These are phyloP conservation scores for Fusarium compactum DNA, from an alignment of 2,329 filamentous ascomycete species.

Conservation along the genomic window DNA sequence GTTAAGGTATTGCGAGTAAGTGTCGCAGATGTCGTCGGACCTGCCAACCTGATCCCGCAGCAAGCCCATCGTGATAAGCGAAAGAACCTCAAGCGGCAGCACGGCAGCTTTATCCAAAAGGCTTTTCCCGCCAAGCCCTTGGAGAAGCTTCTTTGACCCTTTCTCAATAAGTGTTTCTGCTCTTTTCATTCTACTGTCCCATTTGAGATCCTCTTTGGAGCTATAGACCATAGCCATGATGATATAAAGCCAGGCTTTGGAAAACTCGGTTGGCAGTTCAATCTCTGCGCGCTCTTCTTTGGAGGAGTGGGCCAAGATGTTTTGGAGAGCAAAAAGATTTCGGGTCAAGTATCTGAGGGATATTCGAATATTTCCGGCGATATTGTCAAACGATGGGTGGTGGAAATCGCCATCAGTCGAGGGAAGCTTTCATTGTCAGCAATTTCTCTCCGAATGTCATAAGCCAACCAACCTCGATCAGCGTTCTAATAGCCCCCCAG, in stretches of 20 bases:
- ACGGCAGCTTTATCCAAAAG: constrained; percentile 55
- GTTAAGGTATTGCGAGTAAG: constrained; percentile 58
- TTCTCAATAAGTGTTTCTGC: constrained; percentile 49
- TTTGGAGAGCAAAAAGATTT: constrained; percentile 48
- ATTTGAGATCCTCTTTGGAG: constrained; percentile 37
- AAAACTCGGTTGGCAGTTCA: constrained; percentile 52
- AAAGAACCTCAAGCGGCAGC: constrained; percentile 58
- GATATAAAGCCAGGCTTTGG: constrained; percentile 58
- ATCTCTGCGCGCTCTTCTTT: constrained; percentile 48
- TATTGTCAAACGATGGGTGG: constrained; percentile 9
- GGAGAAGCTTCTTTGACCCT: constrained; percentile 55
- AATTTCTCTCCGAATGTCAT: neutral
- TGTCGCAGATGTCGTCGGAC: constrained; percentile 55
- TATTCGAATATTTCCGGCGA: constrained; percentile 25
- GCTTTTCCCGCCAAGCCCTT: constrained; percentile 47
- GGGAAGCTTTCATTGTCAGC: constrained; percentile 30
- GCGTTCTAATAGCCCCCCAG: constrained; percentile 57
- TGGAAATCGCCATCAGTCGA: constrained; percentile 3
- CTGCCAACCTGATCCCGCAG: constrained; percentile 55
- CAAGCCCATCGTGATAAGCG: constrained; percentile 55
- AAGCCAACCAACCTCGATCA: constrained; percentile 47
- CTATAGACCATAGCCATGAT: constrained; percentile 54
- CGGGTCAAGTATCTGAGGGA: constrained; percentile 43
- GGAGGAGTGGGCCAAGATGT: constrained; percentile 46
- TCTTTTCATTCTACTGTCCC: constrained; percentile 49